These are phyloP conservation scores for Kwoniella sp. DNA, from an alignment of 768 basidiomycete species.

Conservation along the genomic window DNA sequence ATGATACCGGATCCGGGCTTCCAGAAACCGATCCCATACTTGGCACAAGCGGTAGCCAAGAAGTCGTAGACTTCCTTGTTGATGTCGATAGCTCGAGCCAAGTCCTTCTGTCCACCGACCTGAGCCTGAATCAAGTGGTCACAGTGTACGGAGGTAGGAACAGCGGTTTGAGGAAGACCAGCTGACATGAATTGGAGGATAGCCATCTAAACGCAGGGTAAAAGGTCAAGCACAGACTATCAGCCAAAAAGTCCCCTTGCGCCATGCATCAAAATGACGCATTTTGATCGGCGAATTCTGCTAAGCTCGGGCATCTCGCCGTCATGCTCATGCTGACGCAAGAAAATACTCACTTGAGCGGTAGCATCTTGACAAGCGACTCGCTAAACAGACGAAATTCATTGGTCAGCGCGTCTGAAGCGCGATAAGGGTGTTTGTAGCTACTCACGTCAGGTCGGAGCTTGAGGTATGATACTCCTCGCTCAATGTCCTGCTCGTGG, in stretches of 20 bases:
- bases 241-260: background rate
- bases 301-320: background rate
- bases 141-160: slow-evolving; percentile 98
- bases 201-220: slow-evolving; percentile 73
- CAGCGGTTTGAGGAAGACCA: slow-evolving; percentile 95
- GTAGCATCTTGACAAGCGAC: slow-evolving; percentile 62
- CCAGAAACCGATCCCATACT: slow-evolving; percentile 99
- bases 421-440: background rate
- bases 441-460: slow-evolving; percentile 89
- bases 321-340: background rate
- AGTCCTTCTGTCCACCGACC: slow-evolving; percentile 87
- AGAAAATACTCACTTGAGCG: slow-evolving; percentile 49
- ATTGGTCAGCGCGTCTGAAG: slow-evolving; percentile 9
- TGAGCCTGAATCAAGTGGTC: slow-evolving; percentile 99
- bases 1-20: slow-evolving; percentile 99
- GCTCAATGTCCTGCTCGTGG: slow-evolving; percentile 65
- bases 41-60: slow-evolving; percentile 93
- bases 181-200: slow-evolving; percentile 99
- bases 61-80: slow-evolving; percentile 99
- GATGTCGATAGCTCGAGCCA: slow-evolving; percentile 84
- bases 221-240: slow-evolving; percentile 13
- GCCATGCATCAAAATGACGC: slow-evolving; percentile 9
- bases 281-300: slow-evolving; percentile 7
- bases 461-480: slow-evolving; percentile 93
- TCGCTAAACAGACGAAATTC: slow-evolving; percentile 53